Base-by-base conservation (phyloP, 129 eudicot genomes). In the Kitagawia praeruptora region DNA sequence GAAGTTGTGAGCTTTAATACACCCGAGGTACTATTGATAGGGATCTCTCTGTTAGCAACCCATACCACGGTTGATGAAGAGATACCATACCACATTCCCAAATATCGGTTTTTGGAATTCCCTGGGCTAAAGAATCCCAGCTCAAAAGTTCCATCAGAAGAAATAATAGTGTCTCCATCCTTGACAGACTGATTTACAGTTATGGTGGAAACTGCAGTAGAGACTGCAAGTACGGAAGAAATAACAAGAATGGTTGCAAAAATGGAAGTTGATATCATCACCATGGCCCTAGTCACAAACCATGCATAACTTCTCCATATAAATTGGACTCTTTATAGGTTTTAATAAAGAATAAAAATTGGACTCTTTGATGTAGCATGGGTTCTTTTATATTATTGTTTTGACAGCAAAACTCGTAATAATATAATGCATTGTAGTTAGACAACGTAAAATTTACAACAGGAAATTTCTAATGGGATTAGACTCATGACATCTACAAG, bases 61-160 rank as follows among this genome's bases (percentile, higher is more conserved):
- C 90, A 88, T 79, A 86, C 88, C 4, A 82, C 83, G 2, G 82
- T 84, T 70, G 74, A 80, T 19, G 31, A 1, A 38, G 84, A 78
- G 21, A 84, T 54, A 14, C 61, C 81, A 85, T 89, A 89, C 90
- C 90, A 89, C 42, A 89, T 76, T 34, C 92, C 92, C 31, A 89
- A 66, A 66, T 66, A 66, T 31, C 72, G 39, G 41, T 66, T 66
- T 34, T 13, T 66, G 41, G 72, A 66, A 66, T 31, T 66, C 21
- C 72, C 72, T 1, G 72, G 72, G 72, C 72, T 66, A 18, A 66
- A 66, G 72, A 66, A 66, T 66, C 72, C 72, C 41, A 66, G 39
- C 41, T 12, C 72, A 66, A 28, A 66, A 66, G 40, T 66, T 56
- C 87, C 87, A 23, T 58, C 25, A n/a, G 87, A 79, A 4, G 87